Base-by-base conservation (phyloP, 495 filamentous ascomycete species). In the Chlorociboria aeruginascens region DNA sequence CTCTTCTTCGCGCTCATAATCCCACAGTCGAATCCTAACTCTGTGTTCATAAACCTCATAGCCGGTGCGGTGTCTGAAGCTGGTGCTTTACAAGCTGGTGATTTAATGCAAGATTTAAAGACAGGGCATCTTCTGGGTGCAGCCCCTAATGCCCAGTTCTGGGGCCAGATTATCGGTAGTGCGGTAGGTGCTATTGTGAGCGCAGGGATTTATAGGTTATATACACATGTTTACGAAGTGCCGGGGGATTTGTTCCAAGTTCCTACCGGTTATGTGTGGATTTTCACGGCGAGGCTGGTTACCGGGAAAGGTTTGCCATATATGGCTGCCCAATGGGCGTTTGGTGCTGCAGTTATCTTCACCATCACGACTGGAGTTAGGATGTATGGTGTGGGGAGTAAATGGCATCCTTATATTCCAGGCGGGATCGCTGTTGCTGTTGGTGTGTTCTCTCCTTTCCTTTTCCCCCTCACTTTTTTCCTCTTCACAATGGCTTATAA, bases 61-160 rank as follows among this genome's bases (percentile, higher is more conserved):
- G 92, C 88, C 0, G 92, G 92, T n/a, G 93, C 90, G 0, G 85
- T 97, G 30, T 78, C 79, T 33, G 80, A 86, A 59, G 82, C 87
- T 42, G 92, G 90, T 17, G 92, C 92, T 7, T 70, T 95, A 31
- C 93, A 99, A 67, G 93, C 92, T 3, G 92, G 92, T 10, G 92
- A 99, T 61, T 80, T 99, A 60, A 89, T 99, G 85, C 92, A 99
- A 57, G 92, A 99, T 60, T 76, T 99, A 31, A 99, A 99, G 63
- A 95, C 92, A 0, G 92, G 92, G 3, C 88, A 99, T 64, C 68
- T 99, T 0, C 73, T 99, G 3, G 88, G 89, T 11, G 92, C 92
- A 8, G 78, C 87, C 9, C 92, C 93, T 11, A 90, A 83, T 46
- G 93, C 93, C 1, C 92, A 99, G 57, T 97, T 99, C 65, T 94